phyloP scores from a whole-genome alignment of 768 basidiomycete genomes.

The Candolleomyces aberdarensis region DNA sequence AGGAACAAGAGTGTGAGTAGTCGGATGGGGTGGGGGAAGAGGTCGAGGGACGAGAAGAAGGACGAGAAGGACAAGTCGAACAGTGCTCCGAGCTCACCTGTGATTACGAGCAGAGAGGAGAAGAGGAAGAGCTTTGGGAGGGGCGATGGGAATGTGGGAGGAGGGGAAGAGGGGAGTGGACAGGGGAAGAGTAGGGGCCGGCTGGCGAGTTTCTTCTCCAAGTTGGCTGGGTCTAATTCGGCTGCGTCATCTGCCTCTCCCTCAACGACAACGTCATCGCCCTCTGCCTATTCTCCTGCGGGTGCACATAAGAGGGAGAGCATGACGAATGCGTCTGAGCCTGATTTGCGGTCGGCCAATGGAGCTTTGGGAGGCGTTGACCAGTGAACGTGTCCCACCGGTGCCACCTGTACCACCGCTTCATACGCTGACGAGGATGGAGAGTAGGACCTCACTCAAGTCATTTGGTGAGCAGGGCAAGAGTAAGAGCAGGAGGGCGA shows the following conservation, averaged over 20 bases:
- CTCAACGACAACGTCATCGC: neutral
- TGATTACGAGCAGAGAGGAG: neutral
- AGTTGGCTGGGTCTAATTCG: neutral
- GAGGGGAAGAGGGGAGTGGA: neutral
- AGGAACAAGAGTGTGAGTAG: neutral
- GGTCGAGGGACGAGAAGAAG: neutral
- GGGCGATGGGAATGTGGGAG: constrained; percentile 4
- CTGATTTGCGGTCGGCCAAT: neutral
- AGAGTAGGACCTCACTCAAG: neutral
- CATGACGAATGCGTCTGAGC: neutral
- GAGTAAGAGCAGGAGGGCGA: neutral
- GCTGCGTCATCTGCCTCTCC: neutral
- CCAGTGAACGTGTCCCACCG: constrained; percentile 3
- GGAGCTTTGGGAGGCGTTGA: neutral
- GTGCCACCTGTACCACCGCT: constrained; percentile 2
- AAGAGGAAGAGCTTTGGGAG: constrained; percentile 9
- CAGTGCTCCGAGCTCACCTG: neutral
- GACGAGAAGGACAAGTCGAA: neutral
- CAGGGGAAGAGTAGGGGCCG: constrained; percentile 8
- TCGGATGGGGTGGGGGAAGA: neutral
- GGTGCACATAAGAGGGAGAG: neutral
- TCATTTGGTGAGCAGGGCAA: neutral
- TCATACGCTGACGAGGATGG: neutral
- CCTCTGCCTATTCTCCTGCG: neutral
- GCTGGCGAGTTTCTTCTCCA: constrained; percentile 13